Conservation (phyloP, 2,329 filamentous ascomycete species). For the Myriangium duriaei region DNA sequence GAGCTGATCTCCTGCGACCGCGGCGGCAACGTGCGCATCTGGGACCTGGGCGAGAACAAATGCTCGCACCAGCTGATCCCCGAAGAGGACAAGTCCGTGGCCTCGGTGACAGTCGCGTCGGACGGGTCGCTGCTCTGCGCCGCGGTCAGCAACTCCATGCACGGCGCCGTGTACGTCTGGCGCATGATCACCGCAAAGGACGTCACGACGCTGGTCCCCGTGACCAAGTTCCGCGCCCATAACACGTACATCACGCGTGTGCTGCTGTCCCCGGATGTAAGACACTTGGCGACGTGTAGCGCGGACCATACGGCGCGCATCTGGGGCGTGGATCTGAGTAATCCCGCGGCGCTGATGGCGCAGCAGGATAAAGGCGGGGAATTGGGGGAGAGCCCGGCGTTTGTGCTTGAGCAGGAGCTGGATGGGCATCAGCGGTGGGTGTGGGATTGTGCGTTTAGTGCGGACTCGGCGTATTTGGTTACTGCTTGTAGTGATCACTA, state of each 20-base stretch:
- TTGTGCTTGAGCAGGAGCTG: slow-evolving; percentile 73
- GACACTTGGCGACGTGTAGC: slow-evolving; percentile 85
- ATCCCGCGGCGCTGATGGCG: slow-evolving; percentile 9
- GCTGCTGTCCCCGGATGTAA: slow-evolving; percentile 82
- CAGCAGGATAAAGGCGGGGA: slow-evolving; percentile 11
- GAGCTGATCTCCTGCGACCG: slow-evolving; percentile 96
- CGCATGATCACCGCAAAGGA: slow-evolving; percentile 75
- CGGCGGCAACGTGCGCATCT: slow-evolving; percentile 82
- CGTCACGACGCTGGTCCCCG: slow-evolving; percentile 68
- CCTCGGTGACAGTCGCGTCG: slow-evolving; percentile 89
- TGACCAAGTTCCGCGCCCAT: slow-evolving; percentile 82
- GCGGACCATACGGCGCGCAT: slow-evolving; percentile 93
- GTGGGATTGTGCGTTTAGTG: slow-evolving; percentile 93
- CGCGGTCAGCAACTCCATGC: slow-evolving; percentile 56
- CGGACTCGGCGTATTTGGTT: slow-evolving; percentile 83
- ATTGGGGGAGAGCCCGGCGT: slow-evolving; percentile 35
- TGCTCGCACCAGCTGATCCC: slow-evolving; percentile 94
- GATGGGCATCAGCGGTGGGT: slow-evolving; percentile 92
- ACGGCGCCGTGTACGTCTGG: slow-evolving; percentile 98
- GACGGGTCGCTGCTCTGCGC: slow-evolving; percentile 89
- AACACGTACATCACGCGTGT: slow-evolving; percentile 88
- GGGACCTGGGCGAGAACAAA: slow-evolving; percentile 94
- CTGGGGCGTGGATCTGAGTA: slow-evolving; percentile 68
- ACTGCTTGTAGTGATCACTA: slow-evolving; percentile 92
- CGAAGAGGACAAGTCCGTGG: slow-evolving; percentile 86